A percentile compares a stretch with the other conserved stretches of the same genome.
phyloP scores from a whole-genome alignment of 306 rosid genomes.

The Cucumis melo region DNA sequence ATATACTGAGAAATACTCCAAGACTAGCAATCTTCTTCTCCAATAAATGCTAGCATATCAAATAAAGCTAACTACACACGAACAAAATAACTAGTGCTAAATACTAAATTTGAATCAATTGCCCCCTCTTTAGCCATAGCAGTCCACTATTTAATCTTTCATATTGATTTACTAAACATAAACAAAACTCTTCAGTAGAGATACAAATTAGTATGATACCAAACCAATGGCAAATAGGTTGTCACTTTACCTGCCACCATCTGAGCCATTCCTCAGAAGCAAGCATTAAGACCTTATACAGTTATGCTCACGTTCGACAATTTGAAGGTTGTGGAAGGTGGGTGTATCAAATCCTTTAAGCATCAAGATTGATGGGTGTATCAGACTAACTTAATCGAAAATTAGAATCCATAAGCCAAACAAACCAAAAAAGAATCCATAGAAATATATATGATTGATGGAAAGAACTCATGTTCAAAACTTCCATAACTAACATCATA shows the following conservation, averaged over 20 bases:
- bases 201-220: background rate
- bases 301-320: background rate
- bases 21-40: background rate
- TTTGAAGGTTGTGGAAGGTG: background rate
- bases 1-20: background rate
- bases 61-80: background rate
- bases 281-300: background rate
- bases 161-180: background rate
- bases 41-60: background rate
- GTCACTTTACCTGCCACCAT: background rate
- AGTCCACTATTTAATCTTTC: background rate
- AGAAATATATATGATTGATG: background rate
- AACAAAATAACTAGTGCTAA: background rate
- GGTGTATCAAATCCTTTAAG: background rate
- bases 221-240: background rate
- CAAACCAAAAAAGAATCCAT: background rate
- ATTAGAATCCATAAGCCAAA: background rate
- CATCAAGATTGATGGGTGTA: background rate
- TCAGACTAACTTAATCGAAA: background rate
- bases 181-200: background rate
- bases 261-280: background rate
- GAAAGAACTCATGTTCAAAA: background rate
- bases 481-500: background rate
- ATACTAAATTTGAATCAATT: background rate
- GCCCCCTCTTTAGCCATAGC: background rate